phyloP scores from a whole-genome alignment of 1,284 basidiomycete species.

The Phellopilus nigrolimitatus region DNA sequence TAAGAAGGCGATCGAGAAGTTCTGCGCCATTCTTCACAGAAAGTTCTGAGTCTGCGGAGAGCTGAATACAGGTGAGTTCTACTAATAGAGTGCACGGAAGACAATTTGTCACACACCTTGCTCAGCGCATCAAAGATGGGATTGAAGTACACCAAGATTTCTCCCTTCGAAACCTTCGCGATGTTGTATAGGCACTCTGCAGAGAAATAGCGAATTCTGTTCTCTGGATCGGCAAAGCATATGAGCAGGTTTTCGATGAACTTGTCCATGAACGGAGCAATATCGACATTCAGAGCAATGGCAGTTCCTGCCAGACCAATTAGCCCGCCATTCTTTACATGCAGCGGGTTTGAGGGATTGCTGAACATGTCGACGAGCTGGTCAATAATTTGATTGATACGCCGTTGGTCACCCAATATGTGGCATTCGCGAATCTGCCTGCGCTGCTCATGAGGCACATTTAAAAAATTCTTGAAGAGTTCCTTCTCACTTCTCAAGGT shows the following conservation, averaged over 20 bases:
- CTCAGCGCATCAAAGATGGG: slow-evolving; percentile 96
- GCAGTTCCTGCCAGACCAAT: slow-evolving; percentile 96
- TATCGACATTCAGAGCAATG: slow-evolving; percentile 91
- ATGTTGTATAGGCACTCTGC: slow-evolving; percentile 99
- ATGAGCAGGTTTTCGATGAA: slow-evolving; percentile 89
- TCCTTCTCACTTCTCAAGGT: slow-evolving; percentile 80
- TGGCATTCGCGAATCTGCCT: slow-evolving; percentile 88
- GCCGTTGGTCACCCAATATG: slow-evolving; percentile 71
- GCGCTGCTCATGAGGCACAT: slow-evolving; percentile 11
- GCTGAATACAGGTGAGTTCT: slow-evolving; percentile 41
- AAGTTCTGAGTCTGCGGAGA: slow-evolving; percentile 92
- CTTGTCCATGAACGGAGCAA: slow-evolving; percentile 90
- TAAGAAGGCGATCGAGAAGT: slow-evolving; percentile 93
- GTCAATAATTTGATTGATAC: slow-evolving; percentile 87
- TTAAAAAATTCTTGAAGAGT: slow-evolving; percentile 14
- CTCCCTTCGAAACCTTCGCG: slow-evolving; percentile 96
- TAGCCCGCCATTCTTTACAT: slow-evolving; percentile 91
- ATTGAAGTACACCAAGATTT: slow-evolving; percentile 96
- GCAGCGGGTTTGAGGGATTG: slow-evolving; percentile 73
- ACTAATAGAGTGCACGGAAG: neutral
- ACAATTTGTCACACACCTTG: slow-evolving; percentile 60
- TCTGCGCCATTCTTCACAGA: slow-evolving; percentile 99
- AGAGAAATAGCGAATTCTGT: slow-evolving; percentile 94
- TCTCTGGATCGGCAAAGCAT: slow-evolving; percentile 94
- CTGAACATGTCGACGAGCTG: slow-evolving; percentile 93